Evolutionary conservation across 1,284 basidiomycete species (phyloP).

Genomic region (Inonotus obliquus): DNA sequence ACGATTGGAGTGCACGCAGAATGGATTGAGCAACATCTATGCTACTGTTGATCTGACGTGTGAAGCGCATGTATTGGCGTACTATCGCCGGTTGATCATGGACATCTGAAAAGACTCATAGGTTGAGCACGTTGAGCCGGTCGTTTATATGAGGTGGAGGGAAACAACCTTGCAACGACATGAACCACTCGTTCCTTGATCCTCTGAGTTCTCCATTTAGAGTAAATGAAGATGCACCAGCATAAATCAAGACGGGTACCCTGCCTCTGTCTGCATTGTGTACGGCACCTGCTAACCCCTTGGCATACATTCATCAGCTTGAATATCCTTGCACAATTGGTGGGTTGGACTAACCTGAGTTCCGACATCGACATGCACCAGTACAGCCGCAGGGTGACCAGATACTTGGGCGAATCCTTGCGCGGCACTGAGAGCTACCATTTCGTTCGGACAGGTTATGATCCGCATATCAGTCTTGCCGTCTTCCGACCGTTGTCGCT

Average conservation of each 20-base stretch:
- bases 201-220: slow-evolving; percentile 52
- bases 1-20: slow-evolving; percentile 60
- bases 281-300: slow-evolving; percentile 66
- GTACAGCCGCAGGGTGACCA: slow-evolving; percentile 61
- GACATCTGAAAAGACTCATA: slow-evolving; percentile 39
- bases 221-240: slow-evolving; percentile 60
- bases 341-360: slow-evolving; percentile 45
- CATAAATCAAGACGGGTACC: slow-evolving; percentile 63
- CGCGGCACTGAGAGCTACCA: slow-evolving; percentile 68
- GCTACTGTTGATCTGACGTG: slow-evolving; percentile 52
- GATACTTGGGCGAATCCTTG: slow-evolving; percentile 66
- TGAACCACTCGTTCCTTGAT: slow-evolving; percentile 67
- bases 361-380: slow-evolving; percentile 70
- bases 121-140: neutral
- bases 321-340: neutral
- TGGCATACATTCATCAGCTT: neutral
- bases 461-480: slow-evolving; percentile 42
- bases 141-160: neutral
- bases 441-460: slow-evolving; percentile 68
- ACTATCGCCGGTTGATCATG: slow-evolving; percentile 64
- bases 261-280: slow-evolving; percentile 63
- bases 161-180: slow-evolving; percentile 60
- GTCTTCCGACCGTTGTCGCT: slow-evolving; percentile 42
- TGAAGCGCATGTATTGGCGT: slow-evolving; percentile 68
- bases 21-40: slow-evolving; percentile 46